phyloP scores from a whole-genome alignment of 495 filamentous ascomycete genomes.

The Pseudoneurospora amorphoporcata region DNA sequence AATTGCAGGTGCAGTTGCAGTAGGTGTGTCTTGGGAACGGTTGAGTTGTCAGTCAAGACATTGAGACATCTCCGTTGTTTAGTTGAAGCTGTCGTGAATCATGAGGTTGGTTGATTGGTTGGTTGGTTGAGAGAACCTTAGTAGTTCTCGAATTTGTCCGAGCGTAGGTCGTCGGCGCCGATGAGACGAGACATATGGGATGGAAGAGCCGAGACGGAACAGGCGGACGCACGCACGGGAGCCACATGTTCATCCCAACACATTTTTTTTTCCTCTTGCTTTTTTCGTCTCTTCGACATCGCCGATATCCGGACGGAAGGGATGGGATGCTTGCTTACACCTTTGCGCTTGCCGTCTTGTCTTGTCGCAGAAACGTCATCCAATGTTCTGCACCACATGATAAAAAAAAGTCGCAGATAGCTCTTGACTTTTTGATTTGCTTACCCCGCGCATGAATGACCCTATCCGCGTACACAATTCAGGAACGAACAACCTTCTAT shows the following conservation, averaged over 20 bases:
- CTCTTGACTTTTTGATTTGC: neutral
- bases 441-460: neutral
- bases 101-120: neutral
- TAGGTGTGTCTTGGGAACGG: neutral
- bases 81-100: neutral
- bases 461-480: neutral
- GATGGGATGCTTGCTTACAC: neutral
- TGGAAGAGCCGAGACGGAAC: neutral
- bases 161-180: neutral
- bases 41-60: neutral
- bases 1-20: neutral
- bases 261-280: neutral
- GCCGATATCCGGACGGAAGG: neutral
- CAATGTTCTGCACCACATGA: neutral
- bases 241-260: neutral
- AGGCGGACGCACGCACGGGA: neutral
- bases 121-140: neutral
- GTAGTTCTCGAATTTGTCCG: neutral
- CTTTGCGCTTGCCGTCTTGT: neutral
- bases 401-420: neutral
- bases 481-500: neutral
- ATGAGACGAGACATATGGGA: neutral
- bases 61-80: neutral
- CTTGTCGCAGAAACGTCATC: neutral
- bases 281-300: neutral